Conservation (phyloP, 768 basidiomycete species). For the Infundibulicybe gibba region DNA sequence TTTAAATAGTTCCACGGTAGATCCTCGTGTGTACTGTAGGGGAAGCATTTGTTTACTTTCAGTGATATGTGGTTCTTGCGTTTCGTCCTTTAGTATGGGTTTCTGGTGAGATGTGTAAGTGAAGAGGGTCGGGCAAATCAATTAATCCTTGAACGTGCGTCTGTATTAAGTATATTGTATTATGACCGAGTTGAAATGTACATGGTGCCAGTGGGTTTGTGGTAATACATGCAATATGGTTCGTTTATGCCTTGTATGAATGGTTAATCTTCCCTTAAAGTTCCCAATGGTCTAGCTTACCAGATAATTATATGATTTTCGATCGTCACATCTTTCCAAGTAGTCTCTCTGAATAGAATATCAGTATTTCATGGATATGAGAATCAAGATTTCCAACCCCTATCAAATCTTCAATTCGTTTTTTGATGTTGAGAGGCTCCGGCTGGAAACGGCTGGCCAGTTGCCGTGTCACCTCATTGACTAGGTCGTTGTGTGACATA, state of each 20-base stretch:
- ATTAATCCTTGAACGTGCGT: too few relatives aligned
- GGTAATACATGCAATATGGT: not conserved
- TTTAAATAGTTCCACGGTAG: too few relatives aligned
- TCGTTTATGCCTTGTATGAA: slow-evolving; percentile 5
- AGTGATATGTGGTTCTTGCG: too few relatives aligned
- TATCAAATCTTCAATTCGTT: slow-evolving; percentile 87
- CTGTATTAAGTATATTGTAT: too few relatives aligned
- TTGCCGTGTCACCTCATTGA: slow-evolving; percentile 89
- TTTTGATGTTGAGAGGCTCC: slow-evolving; percentile 85
- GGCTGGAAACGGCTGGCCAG: slow-evolving; percentile 83
- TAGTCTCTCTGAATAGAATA: slow-evolving; percentile 75
- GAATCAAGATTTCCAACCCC: slow-evolving; percentile 53
- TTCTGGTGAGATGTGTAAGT: too few relatives aligned
- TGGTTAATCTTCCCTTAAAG: not conserved
- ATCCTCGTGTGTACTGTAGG: too few relatives aligned
- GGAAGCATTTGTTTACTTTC: too few relatives aligned
- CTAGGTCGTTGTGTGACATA: slow-evolving; percentile 83
- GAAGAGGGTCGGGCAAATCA: too few relatives aligned
- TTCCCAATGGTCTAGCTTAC: slow-evolving; percentile 20
- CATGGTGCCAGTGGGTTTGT: too few relatives aligned
- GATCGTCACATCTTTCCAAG: slow-evolving; percentile 83
- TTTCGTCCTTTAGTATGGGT: too few relatives aligned
- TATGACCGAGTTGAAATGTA: too few relatives aligned
- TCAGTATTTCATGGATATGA: not conserved
- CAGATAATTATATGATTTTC: slow-evolving; percentile 85